Base-by-base conservation (phyloP, 345 rosid genomes). In the Theobroma cacao region DNA sequence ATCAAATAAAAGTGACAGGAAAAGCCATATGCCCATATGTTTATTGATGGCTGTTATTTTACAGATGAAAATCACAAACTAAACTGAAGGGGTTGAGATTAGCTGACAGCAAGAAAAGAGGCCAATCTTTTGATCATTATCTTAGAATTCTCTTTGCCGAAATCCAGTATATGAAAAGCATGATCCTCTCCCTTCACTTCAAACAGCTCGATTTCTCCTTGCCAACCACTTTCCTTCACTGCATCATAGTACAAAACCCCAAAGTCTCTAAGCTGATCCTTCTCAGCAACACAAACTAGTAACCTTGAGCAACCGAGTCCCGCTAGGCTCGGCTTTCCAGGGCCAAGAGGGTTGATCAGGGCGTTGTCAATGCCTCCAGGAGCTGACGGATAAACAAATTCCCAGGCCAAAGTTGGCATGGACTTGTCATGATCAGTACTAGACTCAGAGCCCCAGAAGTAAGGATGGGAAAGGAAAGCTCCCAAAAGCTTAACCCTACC, bases 221-320 rank as follows among this genome's bases (percentile, higher is more conserved):
- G 7, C 86, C 86, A 88, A 33, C 84, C 86, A 36, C 87, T 86
- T 69, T 79, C 77, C 63, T 79, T 82, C 82, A 88, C 76, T 0
- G 74, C 74, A 30, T 86, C 61, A 22, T 59, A 63, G 58, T 78
- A 88, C 38, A 3, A 22, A 74, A 77, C 20, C 6, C 86, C 91
- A 60, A 82, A 72, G 13, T 77, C 82, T 53, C 77, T 75, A 33
- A 88, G 50, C 62, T 8, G n/a, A 56, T 88, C 89, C 58, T 82
- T 80, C 69, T 60, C 85, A 1, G 87, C 84, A 36, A 84, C 87
- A 31, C 80, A 52, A 0, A 89, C 86, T 41, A 88, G 48, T 60
- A 88, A 36, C 65, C 68, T 75, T 5, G 34, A 41, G 33, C 85
- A 85, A 36, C 78, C 82, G 11, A 87, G 74, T 22, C 74, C 50